Percentiles rank a stretch among this genome's conserved stretches.
phyloP scores from a whole-genome alignment of 2,329 filamentous ascomycete genomes.

The Pseudocercospora vitis region DNA sequence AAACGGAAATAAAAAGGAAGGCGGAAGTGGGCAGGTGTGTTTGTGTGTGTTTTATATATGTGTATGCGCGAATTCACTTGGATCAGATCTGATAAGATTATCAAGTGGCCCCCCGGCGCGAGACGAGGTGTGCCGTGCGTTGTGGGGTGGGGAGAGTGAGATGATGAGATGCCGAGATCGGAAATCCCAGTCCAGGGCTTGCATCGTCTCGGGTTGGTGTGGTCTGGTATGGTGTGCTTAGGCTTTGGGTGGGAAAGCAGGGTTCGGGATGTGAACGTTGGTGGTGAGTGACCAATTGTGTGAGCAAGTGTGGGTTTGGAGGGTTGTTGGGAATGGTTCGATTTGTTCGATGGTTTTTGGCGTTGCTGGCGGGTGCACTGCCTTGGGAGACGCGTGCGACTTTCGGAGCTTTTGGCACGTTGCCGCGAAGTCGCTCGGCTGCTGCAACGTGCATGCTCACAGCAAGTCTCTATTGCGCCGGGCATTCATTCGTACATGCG shows the following conservation, averaged over 20 bases:
- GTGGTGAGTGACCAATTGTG: neutral
- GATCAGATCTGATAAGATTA: conserved; percentile 15
- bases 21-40: neutral
- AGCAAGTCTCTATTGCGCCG: neutral
- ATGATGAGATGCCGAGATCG: conserved; percentile 5
- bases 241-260: too few species aligned
- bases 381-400: neutral
- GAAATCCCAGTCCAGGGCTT: neutral
- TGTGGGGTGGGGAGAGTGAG: too few species aligned
- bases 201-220: neutral
- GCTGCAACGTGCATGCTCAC: too few species aligned
- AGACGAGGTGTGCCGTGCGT: neutral
- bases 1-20: too few species aligned
- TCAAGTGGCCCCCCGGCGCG: neutral
- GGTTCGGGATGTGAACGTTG: neutral
- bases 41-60: too few species aligned
- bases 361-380: too few species aligned
- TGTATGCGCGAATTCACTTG: conserved; percentile 9
- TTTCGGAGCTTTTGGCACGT: conserved; percentile 3
- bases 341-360: too few species aligned
- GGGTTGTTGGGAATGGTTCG: conserved; percentile 8
- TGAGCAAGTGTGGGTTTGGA: neutral
- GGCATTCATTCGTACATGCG: neutral
- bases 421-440: too few species aligned
- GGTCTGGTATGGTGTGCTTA: too few species aligned